Evolutionary conservation across 129 eudicot genomes (phyloP), one percentile per base, ranked within the genome.

Genomic region (Heracleum sosnowskyi): DNA sequence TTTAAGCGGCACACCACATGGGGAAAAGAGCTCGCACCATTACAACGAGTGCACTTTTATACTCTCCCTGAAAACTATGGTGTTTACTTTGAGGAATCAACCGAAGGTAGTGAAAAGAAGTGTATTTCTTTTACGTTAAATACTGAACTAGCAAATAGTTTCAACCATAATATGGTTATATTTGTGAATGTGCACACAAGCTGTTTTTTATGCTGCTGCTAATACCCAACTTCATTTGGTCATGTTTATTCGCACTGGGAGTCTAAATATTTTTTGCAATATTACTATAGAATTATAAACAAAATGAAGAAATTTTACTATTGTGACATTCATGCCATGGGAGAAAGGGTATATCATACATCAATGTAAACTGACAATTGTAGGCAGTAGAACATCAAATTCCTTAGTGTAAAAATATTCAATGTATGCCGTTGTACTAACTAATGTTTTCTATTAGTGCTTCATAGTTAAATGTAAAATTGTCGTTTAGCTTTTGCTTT

Each of bases 31-130:
- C 42, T 72, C 76, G 2, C 49, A 20, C 16, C 49, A 72, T 26
- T 72, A 72, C 11, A 72, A 72, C 7, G 74, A 69, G 45, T 33
- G 13, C 29, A 69, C 74, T 69, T 37, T 69, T 69, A 69, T 35
- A 46, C 46, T 36, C 42, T 69, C 74, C 15, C 46, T 69, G 45
- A 69, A 35, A 37, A 69, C 74, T 69, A 37, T 35, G 74, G 46
- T 69, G 39, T 66, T 4, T 33, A 66, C 72, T 31, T 12, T 66
- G 72, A 66, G 35, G 39, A 33, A 33, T 20, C 39, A 66, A 66
- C 72, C 72, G 31, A 66, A 66, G 72, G 72, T 66, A 63, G 8
- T 24, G 68, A n/a, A n/a, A n/a, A 60, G 15, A 31, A 66, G 39
- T 66, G 72, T 31, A 22, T 5, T 31, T 66, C 68, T 60, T 60